These are phyloP conservation scores for Fusarium decemcellulare DNA, from an alignment of 2,329 filamentous ascomycete genomes.

Conservation along the genomic window DNA sequence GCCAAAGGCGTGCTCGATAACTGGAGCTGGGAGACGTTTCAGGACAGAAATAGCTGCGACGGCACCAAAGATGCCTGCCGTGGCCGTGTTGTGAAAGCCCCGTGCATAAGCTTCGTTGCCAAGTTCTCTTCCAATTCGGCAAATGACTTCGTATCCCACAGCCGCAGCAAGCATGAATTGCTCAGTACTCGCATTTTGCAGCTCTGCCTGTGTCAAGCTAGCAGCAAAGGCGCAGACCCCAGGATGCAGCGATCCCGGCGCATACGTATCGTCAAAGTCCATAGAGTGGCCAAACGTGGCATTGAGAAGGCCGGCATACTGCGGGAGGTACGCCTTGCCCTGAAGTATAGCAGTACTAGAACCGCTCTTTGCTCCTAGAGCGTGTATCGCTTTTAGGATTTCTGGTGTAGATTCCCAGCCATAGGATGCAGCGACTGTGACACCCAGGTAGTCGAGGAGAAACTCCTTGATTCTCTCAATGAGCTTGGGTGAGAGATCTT, in stretches of 20 bases:
- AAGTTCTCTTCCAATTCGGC: conserved; percentile 2
- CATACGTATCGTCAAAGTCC: conserved; percentile 16
- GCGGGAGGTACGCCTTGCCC: not conserved
- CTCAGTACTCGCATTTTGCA: not conserved
- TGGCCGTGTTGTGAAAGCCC: conserved; percentile 17
- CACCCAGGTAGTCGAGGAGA: not conserved
- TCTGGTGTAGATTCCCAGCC: not conserved
- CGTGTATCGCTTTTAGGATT: not conserved
- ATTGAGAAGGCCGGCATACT: conserved; percentile 17
- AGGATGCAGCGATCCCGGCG: conserved; percentile 7
- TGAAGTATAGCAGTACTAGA: not conserved
- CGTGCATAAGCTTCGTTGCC: not conserved
- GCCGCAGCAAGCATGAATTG: conserved; percentile 10
- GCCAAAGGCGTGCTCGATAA: conserved; percentile 11
- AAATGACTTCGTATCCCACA: conserved; percentile 17
- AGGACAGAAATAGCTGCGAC: conserved; percentile 5
- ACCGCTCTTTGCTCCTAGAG: not conserved
- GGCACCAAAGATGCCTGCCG: conserved; percentile 19
- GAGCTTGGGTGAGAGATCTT: not conserved
- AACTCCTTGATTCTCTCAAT: not conserved
- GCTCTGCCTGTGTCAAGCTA: conserved; percentile 6
- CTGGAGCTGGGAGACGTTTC: not conserved
- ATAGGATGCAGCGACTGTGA: not conserved
- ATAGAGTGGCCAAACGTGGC: conserved; percentile 10
- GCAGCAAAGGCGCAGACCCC: conserved; percentile 5